Evolutionary conservation across 2,329 filamentous ascomycete genomes (phyloP), one percentile per base, ranked within the genome.

Genomic region (Alternaria sp.): DNA sequence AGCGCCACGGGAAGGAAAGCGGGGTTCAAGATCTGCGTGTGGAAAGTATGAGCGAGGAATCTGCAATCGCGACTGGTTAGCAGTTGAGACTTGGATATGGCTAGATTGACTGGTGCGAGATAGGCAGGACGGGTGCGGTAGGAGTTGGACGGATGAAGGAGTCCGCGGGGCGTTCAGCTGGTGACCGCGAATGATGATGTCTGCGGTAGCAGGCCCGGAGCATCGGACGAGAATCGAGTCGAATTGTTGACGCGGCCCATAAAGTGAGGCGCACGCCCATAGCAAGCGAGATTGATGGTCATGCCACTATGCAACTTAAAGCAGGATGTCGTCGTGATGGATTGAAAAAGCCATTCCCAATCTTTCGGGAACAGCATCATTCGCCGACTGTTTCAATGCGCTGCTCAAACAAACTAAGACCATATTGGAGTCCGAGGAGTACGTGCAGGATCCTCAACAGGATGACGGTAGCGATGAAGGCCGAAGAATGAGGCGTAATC

Each of bases 1-100:
- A 95, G 86, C 30, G 84, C 72, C 52, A 79, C 74, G 59, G 84
- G 83, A 30, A 85, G 69, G 62, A 80, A 77, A 66, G 77, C 74
- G 65, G 83, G 80, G 73, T 81, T 79, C 61, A 83, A 74, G 56
- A 85, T 66, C 51, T 69, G 77, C 49, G 73, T 76, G 66, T 80
- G 79, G 66, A 85, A 72, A 62, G 79, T 75, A 73, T 82, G 77
- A 51, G 83, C 83, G 67, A 85, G 77, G 53, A 84, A 78, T 67
- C 84, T 85, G 75, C 45, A 60, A 47, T 66, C 64, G 15, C 55
- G 70, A 67, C 64, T 46, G 58, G 70, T 77, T 73, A 78, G 75
- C 58, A 61, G 60, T 32, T 46, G 58, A 71, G 70, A 69, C 64
- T 64, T 61, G 65, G 61, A 51, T 59, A 55, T 63, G 61, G 49